A percentile compares a stretch with the other conserved stretches of the same genome.
phyloP scores from a whole-genome alignment of 257 asterid genomes.

The Penstemon eatonii region DNA sequence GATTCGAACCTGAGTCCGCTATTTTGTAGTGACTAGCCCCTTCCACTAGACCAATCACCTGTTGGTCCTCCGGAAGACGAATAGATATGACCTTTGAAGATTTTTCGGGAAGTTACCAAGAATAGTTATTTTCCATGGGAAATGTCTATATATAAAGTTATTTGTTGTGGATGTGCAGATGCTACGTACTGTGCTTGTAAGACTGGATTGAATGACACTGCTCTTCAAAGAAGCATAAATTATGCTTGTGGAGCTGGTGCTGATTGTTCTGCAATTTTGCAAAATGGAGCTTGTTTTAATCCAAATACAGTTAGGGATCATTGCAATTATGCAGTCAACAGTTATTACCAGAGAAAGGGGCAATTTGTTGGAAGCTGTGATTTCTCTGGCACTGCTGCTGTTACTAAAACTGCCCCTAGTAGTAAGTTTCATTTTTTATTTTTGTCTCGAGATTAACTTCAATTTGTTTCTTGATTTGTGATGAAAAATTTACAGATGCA shows the following conservation, averaged over 20 bases:
- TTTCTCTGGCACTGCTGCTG: slow-evolving; percentile 54
- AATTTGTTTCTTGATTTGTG: not conserved
- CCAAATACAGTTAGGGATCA: slow-evolving; percentile 24
- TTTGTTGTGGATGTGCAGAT: too few species aligned
- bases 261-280: slow-evolving; percentile 39
- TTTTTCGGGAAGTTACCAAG: too few species aligned
- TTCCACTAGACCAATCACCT: too few species aligned
- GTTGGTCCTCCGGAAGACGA: too few species aligned
- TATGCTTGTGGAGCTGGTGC: slow-evolving; percentile 57
- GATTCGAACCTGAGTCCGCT: too few species aligned
- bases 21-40: too few species aligned
- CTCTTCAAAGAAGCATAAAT: slow-evolving; percentile 44
- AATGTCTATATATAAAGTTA: too few species aligned
- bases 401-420: slow-evolving; percentile 43
- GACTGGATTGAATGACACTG: too few species aligned
- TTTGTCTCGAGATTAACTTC: not conserved
- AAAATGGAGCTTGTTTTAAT: slow-evolving; percentile 45
- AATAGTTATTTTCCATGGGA: too few species aligned
- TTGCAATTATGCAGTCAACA: slow-evolving; percentile 53
- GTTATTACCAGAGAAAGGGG: slow-evolving; percentile 44
- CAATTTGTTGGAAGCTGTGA: slow-evolving; percentile 42
- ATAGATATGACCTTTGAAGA: too few species aligned
- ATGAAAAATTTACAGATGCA: slow-evolving; percentile 26
- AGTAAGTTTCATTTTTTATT: slow-evolving; percentile 27
- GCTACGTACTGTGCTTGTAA: too few species aligned